Conservation (phyloP, 1,284 basidiomycete species). For the Ganoderma multipileum region DNA sequence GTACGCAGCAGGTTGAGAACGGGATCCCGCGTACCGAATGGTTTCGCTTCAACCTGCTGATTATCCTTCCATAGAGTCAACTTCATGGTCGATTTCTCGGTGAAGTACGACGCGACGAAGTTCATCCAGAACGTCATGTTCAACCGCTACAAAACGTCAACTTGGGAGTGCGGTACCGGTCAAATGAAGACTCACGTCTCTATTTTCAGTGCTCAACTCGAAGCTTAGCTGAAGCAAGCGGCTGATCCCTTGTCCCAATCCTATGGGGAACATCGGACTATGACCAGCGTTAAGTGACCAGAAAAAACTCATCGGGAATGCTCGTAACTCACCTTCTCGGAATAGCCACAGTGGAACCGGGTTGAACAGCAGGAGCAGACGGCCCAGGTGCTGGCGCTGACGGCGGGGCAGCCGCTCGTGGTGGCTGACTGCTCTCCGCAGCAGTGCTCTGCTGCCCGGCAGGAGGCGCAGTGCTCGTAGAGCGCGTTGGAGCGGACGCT, state of each 20-base stretch:
- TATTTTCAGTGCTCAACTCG: slow-evolving; percentile 58
- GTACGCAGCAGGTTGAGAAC: slow-evolving; percentile 80
- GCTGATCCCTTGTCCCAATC: slow-evolving; percentile 64
- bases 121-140: slow-evolving; percentile 68
- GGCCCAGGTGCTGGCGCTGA: slow-evolving; percentile 23
- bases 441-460: slow-evolving; percentile 15
- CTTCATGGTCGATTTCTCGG: slow-evolving; percentile 69
- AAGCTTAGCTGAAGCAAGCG: slow-evolving; percentile 73
- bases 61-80: slow-evolving; percentile 85
- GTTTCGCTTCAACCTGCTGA: slow-evolving; percentile 74
- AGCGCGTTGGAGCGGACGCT: slow-evolving; percentile 5
- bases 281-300: background rate
- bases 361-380: slow-evolving; percentile 1
- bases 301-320: background rate
- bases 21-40: slow-evolving; percentile 62
- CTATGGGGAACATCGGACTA: slow-evolving; percentile 38
- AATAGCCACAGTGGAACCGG: background rate
- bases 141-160: slow-evolving; percentile 52
- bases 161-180: background rate
- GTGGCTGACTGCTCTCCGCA: slow-evolving; percentile 9
- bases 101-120: slow-evolving; percentile 70
- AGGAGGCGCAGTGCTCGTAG: slow-evolving; percentile 15
- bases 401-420: slow-evolving; percentile 25
- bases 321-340: slow-evolving; percentile 14
- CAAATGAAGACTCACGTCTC: slow-evolving; percentile 47